phyloP scores from a whole-genome alignment of 2,329 filamentous ascomycete species.

The Tolypocladium album region DNA sequence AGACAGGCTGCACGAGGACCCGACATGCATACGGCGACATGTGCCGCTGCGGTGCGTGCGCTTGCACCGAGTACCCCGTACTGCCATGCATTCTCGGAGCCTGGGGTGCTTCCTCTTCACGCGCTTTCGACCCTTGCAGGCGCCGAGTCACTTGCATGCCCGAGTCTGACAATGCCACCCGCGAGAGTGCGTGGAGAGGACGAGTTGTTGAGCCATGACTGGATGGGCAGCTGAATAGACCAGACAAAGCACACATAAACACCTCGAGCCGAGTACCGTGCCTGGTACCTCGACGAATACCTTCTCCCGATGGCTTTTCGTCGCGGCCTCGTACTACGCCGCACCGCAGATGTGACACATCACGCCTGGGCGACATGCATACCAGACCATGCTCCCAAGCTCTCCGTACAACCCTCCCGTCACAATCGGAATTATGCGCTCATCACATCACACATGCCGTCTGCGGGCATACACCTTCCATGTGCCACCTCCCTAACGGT shows the following conservation, averaged over 20 bases:
- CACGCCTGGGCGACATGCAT: conserved; percentile 2
- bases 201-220: neutral
- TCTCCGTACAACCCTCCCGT: neutral
- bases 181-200: neutral
- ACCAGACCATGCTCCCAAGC: neutral
- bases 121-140: neutral
- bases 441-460: neutral
- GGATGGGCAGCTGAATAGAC: neutral
- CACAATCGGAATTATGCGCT: neutral
- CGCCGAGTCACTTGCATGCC: neutral
- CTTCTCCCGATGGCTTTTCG: neutral
- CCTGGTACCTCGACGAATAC: neutral
- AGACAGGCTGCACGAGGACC: neutral
- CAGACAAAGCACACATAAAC: too few relatives aligned
- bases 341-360: conserved; percentile 8
- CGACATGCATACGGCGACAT: neutral
- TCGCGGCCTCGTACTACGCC: neutral
- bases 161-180: neutral
- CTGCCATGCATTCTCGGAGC: neutral
- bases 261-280: neutral
- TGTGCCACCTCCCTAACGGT: neutral
- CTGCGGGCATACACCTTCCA: neutral
- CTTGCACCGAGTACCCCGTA: neutral
- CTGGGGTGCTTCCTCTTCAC: neutral
- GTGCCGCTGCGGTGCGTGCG: neutral